Evolutionary conservation across 495 filamentous ascomycete species (phyloP), one percentile per base, ranked within the genome.

Genomic region (Paragyromitra xinjiangensis): DNA sequence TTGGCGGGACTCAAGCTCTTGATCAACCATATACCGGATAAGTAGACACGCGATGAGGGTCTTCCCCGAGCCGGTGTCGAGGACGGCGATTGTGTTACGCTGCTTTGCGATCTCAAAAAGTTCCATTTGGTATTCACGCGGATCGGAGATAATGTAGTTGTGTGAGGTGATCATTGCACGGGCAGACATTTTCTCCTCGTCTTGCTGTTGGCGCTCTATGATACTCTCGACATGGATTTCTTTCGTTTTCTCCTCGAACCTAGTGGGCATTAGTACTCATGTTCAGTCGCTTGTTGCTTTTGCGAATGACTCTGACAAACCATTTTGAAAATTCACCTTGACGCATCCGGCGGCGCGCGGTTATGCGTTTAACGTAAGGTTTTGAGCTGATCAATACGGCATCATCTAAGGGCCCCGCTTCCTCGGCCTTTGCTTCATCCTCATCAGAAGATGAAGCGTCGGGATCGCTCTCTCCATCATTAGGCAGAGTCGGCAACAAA

Each of bases 61-160:
- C 83, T 99, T 99, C 16, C 95, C 95, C n/a, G 96, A 94, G 48
- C 95, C 92, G 45, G 95, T 98, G 82, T 97, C 94, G n/a, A 98
- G 87, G 12, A 99, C 96, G 1, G 94, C 95, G 80, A 99, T 97
- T 14, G 90, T 94, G 79, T 99, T 99, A 79, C 92, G 87, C 22
- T 87, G 76, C 82, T 96, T 97, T 22, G 95, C 95, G 77, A 88
- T 88, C 83, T 98, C 93, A 80, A 96, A 98, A 0, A 99, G 87
- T 83, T 98, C 95, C 40, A 92, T 85, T 83, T 99, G 95, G 81
- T 98, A 99, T 78, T 97, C 93, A 42, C 95, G 87, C 14, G 96
- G 93, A 72, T 89, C 90, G 14, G 89, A 86, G 70, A 92, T 92
- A 69, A 92, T 91, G 34, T 84, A 78, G 22, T 86, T 80, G 79